These are phyloP conservation scores for Pichia kluyveri DNA, from an alignment of 805 yeast genomes.

Conservation along the genomic window DNA sequence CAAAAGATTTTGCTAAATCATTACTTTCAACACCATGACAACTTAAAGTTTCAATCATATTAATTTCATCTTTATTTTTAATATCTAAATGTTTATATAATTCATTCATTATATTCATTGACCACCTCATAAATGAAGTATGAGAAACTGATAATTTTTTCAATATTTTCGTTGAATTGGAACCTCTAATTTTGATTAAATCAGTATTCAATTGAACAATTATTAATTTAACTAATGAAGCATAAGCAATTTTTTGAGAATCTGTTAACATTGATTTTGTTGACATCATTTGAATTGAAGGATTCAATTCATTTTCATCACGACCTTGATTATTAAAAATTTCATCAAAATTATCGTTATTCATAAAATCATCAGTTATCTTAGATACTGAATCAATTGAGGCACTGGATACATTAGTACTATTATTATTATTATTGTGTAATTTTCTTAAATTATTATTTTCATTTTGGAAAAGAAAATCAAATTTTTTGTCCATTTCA, in stretches of 20 bases:
- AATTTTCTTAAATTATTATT: conserved; percentile 25
- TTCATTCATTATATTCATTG: conserved; percentile 57
- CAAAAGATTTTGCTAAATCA: conserved; percentile 62
- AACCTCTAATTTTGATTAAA: conserved; percentile 52
- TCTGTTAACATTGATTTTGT: conserved; percentile 78
- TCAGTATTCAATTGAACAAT: conserved; percentile 75
- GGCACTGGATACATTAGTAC: not conserved
- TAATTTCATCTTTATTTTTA: conserved; percentile 54
- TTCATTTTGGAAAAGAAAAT: conserved; percentile 36
- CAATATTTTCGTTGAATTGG: conserved; percentile 45
- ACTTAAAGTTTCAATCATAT: conserved; percentile 81
- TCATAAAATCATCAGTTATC: conserved; percentile 10
- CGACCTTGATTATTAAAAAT: conserved; percentile 14
- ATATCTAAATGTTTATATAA: conserved; percentile 78
- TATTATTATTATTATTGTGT: conserved; percentile 10
- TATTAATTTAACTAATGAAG: conserved; percentile 70
- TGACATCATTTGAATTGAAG: conserved; percentile 61
- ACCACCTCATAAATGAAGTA: conserved; percentile 79
- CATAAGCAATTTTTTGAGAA: conserved; percentile 83
- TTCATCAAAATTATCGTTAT: conserved; percentile 19
- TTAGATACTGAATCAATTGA: not conserved
- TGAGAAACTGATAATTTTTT: conserved; percentile 58
- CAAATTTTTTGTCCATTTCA: conserved; percentile 42
- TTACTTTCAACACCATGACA: conserved; percentile 70
- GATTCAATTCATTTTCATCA: conserved; percentile 31